A percentile compares a stretch with the other conserved stretches of the same genome.
Evolutionary conservation across 164 flowering plant genomes (phyloP).

Genomic region (Vitis cinerea): DNA sequence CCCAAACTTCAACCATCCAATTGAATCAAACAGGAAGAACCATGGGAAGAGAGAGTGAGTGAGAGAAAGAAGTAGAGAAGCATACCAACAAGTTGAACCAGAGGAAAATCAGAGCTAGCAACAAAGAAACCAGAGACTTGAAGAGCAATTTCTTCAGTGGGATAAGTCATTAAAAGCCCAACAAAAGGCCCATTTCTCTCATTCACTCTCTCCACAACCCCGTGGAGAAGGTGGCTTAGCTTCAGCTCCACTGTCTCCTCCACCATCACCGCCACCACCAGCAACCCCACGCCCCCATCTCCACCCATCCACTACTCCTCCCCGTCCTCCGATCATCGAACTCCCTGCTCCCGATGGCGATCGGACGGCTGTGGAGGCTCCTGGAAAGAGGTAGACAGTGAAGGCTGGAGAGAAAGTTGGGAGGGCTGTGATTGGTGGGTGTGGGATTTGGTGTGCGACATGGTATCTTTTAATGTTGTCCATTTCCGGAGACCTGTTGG

Average conservation of each 20-base stretch:
- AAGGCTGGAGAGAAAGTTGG: background rate
- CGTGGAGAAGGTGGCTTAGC: constrained; percentile 28
- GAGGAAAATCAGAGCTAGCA: constrained; percentile 29
- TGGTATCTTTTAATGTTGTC: background rate
- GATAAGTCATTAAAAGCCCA: constrained; percentile 50
- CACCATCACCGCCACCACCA: constrained; percentile 8
- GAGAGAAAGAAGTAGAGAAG: background rate
- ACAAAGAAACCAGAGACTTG: constrained; percentile 27
- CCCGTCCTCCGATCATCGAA: background rate
- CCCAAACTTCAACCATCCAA: too few species aligned
- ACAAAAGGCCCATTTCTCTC: constrained; percentile 38
- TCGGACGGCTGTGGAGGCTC: background rate
- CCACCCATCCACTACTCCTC: background rate
- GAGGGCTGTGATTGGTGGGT: background rate
- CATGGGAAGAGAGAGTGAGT: background rate
- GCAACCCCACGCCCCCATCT: background rate
- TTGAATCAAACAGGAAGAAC: background rate
- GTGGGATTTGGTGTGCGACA: background rate
- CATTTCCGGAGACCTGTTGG: too few species aligned
- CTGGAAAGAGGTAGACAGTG: background rate
- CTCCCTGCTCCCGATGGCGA: background rate
- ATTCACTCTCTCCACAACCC: constrained; percentile 35
- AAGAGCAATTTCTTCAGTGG: constrained; percentile 34
- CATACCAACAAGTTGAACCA: constrained; percentile 43
- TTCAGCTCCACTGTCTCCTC: constrained; percentile 24